phyloP scores from a whole-genome alignment of 2,329 filamentous ascomycete species.

The Coleophoma crateriformis region DNA sequence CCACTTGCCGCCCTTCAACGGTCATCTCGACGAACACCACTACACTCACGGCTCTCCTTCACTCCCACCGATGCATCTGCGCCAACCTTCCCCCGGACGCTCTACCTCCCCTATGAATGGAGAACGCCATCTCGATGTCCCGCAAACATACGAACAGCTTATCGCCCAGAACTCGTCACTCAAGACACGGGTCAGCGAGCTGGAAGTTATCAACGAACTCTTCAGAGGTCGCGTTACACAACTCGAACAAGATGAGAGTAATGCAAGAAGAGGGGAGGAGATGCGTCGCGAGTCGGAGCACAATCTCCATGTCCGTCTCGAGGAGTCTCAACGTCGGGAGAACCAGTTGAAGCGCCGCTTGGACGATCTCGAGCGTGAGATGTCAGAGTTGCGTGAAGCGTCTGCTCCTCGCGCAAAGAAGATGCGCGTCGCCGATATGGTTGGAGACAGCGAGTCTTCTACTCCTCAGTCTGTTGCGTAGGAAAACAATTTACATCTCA shows the following conservation, averaged over 20 bases:
- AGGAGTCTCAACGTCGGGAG: slow-evolving; percentile 73
- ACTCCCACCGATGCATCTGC: slow-evolving; percentile 43
- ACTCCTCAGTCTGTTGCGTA: slow-evolving; percentile 23
- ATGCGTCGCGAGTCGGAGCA: slow-evolving; percentile 49
- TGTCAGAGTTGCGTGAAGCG: slow-evolving; percentile 32
- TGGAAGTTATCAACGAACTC: slow-evolving; percentile 89
- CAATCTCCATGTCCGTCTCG: slow-evolving; percentile 56
- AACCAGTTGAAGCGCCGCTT: slow-evolving; percentile 76
- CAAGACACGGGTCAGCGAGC: slow-evolving; percentile 92
- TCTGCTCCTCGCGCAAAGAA: slow-evolving; percentile 46
- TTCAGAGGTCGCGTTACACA: slow-evolving; percentile 70
- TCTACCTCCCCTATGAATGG: slow-evolving; percentile 45
- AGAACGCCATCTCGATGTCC: slow-evolving; percentile 60
- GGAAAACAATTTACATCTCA: slow-evolving; percentile 1
- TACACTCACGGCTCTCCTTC: slow-evolving; percentile 53
- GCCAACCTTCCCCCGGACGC: slow-evolving; percentile 53
- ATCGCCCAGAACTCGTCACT: slow-evolving; percentile 76
- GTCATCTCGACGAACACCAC: slow-evolving; percentile 59
- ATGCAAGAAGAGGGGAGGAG: slow-evolving; percentile 55
- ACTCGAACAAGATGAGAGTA: slow-evolving; percentile 70
- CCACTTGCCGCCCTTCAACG: slow-evolving; percentile 74
- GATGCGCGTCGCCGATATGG: slow-evolving; percentile 46
- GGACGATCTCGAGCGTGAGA: slow-evolving; percentile 65
- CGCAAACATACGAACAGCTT: slow-evolving; percentile 76
- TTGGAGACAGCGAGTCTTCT: slow-evolving; percentile 27